Evolutionary conservation across 805 yeast species (phyloP), one percentile per base, ranked within the genome.

Genomic region (Wickerhamomyces sydowiorum): DNA sequence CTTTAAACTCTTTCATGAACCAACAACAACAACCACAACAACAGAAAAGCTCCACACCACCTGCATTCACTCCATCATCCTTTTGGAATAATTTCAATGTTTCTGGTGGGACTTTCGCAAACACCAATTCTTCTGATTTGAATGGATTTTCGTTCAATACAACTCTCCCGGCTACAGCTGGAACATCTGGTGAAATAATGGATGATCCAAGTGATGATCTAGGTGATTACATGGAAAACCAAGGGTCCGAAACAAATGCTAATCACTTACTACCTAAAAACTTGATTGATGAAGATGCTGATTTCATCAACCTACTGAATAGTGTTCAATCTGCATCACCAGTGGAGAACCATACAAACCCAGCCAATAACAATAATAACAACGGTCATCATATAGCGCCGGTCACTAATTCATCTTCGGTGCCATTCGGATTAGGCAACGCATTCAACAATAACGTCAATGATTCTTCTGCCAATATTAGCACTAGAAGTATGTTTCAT

Each of bases 211-310:
- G 36, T 13, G 28, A 40, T n/a, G n/a, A 23, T 9, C 21, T 45
- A 6, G 61, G 51, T 12, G 62, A 53, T 6, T 59, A 60, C 8
- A 35, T 57, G 30, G 66, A 61, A 4, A 46, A 56, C 19, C 69
- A n/a, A 10, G 33, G 9, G 4, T n/a, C 33, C 3, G 15, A 30
- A 28, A n/a, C 66, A 7, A 52, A 64, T 17, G 59, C 64, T 27
- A 61, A 64, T 39, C 55, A 57, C 41, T 54, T 65, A 10, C 44
- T 67, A 15, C 73, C 72, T 3, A 54, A 70, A 3, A 52, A 63
- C 39, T 42, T 67, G 36, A 57, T 57, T 19, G 50, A 47, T 18
- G 60, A 57, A 12, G 61, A 53, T 30, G 36, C 54, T 4, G 27
- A 34, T 34, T 21, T 34, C 13, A 15, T 34, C 10, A 21, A 21